Evolutionary conservation across 768 basidiomycete species (phyloP).

Genomic region (Trichaptum fuscoviolaceum): DNA sequence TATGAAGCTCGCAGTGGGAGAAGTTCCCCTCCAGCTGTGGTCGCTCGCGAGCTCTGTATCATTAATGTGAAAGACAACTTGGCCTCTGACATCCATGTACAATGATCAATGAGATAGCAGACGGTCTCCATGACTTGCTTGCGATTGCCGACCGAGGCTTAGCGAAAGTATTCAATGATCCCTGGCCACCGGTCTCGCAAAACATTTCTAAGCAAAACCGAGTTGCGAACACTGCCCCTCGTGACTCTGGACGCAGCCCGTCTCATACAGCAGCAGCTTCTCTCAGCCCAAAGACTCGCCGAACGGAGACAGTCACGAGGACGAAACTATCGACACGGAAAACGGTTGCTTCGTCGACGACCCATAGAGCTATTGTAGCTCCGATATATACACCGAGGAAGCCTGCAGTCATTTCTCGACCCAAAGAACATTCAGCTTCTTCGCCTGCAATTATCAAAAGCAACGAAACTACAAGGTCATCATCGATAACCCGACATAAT

Average conservation of each 20-base stretch:
- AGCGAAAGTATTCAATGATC: neutral
- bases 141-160: neutral
- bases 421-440: neutral
- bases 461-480: neutral
- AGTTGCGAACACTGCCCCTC: neutral
- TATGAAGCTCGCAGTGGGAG: neutral
- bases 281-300: no score
- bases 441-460: neutral
- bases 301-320: neutral
- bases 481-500: neutral
- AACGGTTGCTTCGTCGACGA: neutral
- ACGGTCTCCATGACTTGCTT: neutral
- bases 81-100: neutral
- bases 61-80: neutral
- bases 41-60: neutral
- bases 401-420: neutral
- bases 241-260: neutral
- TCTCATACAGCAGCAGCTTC: neutral
- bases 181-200: neutral
- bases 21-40: neutral
- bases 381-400: neutral
- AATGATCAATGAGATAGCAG: neutral
- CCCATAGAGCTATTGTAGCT: neutral
- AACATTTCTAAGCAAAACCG: neutral
- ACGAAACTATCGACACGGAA: neutral